Evolutionary conservation across 257 asterid genomes (phyloP).

Genomic region (Solanum peruvianum): DNA sequence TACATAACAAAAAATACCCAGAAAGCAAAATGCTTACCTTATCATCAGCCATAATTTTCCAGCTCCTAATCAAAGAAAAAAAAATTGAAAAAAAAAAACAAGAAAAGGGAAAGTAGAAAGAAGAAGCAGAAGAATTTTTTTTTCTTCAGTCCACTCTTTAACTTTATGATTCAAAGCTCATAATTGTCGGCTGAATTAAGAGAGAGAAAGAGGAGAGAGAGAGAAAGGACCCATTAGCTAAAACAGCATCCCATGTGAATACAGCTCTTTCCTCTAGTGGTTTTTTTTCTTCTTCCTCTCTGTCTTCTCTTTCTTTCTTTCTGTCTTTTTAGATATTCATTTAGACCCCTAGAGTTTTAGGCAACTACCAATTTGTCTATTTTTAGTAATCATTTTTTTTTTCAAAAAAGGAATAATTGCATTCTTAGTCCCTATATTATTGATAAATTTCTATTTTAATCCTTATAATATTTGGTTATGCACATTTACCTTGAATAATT

Average conservation of each 20-base stretch:
- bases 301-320: background rate
- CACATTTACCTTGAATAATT: background rate
- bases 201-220: constrained; percentile 17
- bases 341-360: background rate
- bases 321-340: background rate
- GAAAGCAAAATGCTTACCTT: constrained; percentile 17
- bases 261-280: constrained; percentile 19
- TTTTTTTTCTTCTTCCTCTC: background rate
- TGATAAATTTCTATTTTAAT: background rate
- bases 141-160: background rate
- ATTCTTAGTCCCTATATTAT: background rate
- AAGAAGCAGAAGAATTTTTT: background rate
- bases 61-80: constrained; percentile 1
- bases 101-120: background rate
- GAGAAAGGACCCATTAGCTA: constrained; percentile 26
- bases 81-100: background rate
- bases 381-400: background rate
- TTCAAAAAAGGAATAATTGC: background rate
- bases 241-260: constrained; percentile 61
- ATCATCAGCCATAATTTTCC: constrained; percentile 32
- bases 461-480: background rate
- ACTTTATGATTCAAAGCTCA: constrained; percentile 26
- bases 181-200: constrained; percentile 51
- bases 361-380: background rate
- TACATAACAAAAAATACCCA: background rate